Conservation (phyloP, 2,329 filamentous ascomycete species). For the Emergomyces pasteurianus region DNA sequence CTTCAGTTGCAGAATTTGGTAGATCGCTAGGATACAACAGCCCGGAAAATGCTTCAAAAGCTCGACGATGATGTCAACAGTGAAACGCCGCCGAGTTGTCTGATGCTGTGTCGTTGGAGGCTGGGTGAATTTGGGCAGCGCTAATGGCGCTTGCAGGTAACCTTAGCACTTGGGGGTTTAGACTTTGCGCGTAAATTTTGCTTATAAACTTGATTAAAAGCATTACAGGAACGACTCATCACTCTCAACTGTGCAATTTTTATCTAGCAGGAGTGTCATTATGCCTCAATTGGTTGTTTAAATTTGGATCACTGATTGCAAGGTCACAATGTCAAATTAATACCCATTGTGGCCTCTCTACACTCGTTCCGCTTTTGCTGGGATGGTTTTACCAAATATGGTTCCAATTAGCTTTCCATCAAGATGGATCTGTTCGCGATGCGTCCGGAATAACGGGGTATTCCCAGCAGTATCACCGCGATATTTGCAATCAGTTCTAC, state of each 20-base stretch:
- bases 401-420: constrained; percentile 1
- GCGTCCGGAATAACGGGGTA: neutral
- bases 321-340: neutral
- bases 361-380: neutral
- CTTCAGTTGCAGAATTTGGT: neutral
- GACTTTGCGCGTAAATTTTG: neutral
- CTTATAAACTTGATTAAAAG: neutral
- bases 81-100: neutral
- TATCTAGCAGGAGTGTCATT: neutral
- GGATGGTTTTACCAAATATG: constrained; percentile 1
- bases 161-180: neutral
- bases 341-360: neutral
- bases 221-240: neutral
- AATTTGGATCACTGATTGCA: neutral
- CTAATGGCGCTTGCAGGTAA: neutral
- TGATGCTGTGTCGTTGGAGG: neutral
- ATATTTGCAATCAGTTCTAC: neutral
- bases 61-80: neutral
- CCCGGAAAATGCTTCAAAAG: neutral
- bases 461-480: neutral
- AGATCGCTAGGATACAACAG: neutral
- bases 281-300: neutral
- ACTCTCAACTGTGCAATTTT: neutral
- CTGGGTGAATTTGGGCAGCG: neutral
- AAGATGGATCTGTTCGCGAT: constrained; percentile 9